Evolutionary conservation across 495 filamentous ascomycete genomes (phyloP), one percentile per base, ranked within the genome.

Genomic region (Hypoxylon perforatum): DNA sequence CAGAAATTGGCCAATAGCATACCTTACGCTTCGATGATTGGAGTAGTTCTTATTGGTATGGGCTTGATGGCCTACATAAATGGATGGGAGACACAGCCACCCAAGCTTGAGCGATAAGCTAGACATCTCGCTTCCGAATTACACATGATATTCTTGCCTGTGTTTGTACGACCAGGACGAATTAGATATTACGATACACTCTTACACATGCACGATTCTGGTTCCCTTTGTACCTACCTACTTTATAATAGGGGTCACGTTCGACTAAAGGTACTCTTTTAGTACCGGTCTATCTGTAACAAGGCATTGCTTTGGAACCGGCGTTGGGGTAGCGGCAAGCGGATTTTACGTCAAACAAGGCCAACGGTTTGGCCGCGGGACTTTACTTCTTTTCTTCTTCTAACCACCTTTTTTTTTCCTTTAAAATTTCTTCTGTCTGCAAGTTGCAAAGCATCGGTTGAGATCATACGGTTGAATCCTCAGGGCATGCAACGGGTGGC

Each of bases 31-130:
- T 92, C 90, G 6, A 93, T 97, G 81, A 78, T 97, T 19, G 91
- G 92, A 5, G 94, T 99, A 4, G 92, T 98, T 49, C 76, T 97
- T 46, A 76, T 97, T 64, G 95, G 95, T 14, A 89, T 97, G 72
- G 91, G 92, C 25, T 75, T 97, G 49, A 99, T 99, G 95, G 92
- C 91, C 42, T 96, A 92, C 78, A 81, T 99, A 65, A 99, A 99
- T 74, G 90, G 89, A 41, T 96, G 91, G 90, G 88, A 91, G 76
- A 67, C 76, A 14, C 76, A 81, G 46, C 67, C 75, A 50, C 65
- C 75, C 18, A 76, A 58, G 45, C 54, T 76, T 9, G 73, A 76
- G 38, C 68, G 71, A 70, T 77, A 57, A 73, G 35, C 55, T 30
- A 47, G 41, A 33, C 52, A 44, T 44, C 55, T 7, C 46, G 47